Base-by-base conservation (phyloP, 2,329 filamentous ascomycete species). In the Fusarium anguioides region DNA sequence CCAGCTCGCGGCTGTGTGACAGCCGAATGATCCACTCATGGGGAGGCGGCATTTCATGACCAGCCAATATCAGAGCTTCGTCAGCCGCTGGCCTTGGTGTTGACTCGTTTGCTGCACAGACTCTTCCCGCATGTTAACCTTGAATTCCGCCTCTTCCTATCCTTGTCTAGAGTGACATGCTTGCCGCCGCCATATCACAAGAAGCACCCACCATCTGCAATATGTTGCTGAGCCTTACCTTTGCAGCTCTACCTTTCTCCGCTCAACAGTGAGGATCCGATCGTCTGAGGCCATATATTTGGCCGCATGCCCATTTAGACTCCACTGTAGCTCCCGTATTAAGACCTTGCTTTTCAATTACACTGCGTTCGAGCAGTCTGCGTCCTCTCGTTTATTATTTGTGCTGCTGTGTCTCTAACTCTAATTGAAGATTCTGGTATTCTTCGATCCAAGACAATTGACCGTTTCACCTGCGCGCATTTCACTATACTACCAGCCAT, bases 21-120 rank as follows among this genome's bases (percentile, higher is more conserved):
- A 66, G 55, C 51, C 51, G 53, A 31, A 66, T 68, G 56, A 61
- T 74, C 53, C 66, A 73, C 70, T 50, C 51, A 69, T 66, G 65
- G 58, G 63, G 58, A 67, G 60, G 63, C 61, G 44, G 58, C 71
- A 73, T 74, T 54, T 71, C 52, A 53, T 44, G 42, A 39, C 75
- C 81, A 81, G 79, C 84, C 84, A 87, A 86, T 87, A 85, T 86
- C 79, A 80, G 79, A 77, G 76, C 76, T 73, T 78, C 74, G 75
- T 79, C 83, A 79, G 73, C 81, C 81, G 82, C 82, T 81, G 77
- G 69, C 72, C 71, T 71, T 72, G 69, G 71, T 56, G 44, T 64
- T 66, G n/a, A 49, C 62, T 59, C 52, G 52, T 45, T 64, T 58
- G 54, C 59, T 63, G 60, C 60, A 64, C 60, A 58, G 54, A 58